Evolutionary conservation across 2,329 filamentous ascomycete genomes (phyloP).

Genomic region (Trichoderma sp.): DNA sequence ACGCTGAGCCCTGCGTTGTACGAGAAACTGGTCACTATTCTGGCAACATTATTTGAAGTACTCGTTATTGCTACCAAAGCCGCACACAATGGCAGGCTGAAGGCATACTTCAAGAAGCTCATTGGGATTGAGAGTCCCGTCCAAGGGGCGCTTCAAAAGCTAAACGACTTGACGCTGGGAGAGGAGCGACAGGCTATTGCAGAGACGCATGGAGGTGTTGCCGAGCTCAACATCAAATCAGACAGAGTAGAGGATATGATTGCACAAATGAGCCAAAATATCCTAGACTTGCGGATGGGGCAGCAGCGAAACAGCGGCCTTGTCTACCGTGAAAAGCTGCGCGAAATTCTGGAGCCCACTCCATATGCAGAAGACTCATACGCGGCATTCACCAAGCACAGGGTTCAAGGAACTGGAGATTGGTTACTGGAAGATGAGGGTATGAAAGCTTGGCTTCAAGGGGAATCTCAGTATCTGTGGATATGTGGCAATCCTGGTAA

Average conservation of each 20-base stretch:
- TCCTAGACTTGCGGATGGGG: slow-evolving; percentile 43
- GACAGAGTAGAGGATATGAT: slow-evolving; percentile 44
- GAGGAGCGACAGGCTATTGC: slow-evolving; percentile 51
- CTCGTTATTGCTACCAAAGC: slow-evolving; percentile 50
- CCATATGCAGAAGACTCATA: slow-evolving; percentile 50
- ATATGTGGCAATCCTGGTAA: slow-evolving; percentile 49
- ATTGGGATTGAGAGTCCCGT: slow-evolving; percentile 48
- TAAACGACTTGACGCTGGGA: slow-evolving; percentile 47
- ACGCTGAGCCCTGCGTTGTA: slow-evolving; percentile 45
- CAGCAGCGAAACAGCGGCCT: slow-evolving; percentile 41
- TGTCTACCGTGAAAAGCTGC: slow-evolving; percentile 45
- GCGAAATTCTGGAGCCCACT: slow-evolving; percentile 47
- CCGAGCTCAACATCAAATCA: slow-evolving; percentile 43
- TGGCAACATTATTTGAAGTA: slow-evolving; percentile 51
- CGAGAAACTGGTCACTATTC: slow-evolving; percentile 47
- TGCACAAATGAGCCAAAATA: slow-evolving; percentile 42
- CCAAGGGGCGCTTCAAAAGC: slow-evolving; percentile 44
- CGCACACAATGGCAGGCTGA: slow-evolving; percentile 47
- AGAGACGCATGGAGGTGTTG: slow-evolving; percentile 47
- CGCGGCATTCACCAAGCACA: slow-evolving; percentile 46
- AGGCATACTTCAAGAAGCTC: slow-evolving; percentile 47
- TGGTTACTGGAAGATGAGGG: slow-evolving; percentile 50
- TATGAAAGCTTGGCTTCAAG: slow-evolving; percentile 46
- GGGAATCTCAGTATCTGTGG: slow-evolving; percentile 48
- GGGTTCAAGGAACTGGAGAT: slow-evolving; percentile 49